Conservation (phyloP, 1,284 basidiomycete genomes). For the Pyrrhoderma lamaoense region DNA sequence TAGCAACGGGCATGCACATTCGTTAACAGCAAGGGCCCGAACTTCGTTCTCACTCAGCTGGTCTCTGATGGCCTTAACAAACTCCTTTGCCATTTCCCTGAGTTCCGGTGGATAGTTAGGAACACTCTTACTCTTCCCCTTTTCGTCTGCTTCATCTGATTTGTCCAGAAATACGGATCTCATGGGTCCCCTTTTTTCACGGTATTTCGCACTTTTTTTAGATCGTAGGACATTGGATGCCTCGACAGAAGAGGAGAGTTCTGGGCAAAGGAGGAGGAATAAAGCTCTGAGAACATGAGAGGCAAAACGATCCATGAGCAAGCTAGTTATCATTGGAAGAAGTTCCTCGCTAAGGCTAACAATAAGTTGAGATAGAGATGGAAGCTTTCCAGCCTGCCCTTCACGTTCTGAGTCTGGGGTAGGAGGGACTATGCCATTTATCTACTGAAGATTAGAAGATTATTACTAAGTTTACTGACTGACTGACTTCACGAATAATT, state of each 20-base stretch:
- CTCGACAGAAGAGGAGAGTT: slow-evolving; percentile 32
- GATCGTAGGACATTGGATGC: slow-evolving; percentile 46
- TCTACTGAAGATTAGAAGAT: slow-evolving; percentile 33
- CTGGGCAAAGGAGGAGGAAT: slow-evolving; percentile 65
- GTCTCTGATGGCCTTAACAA: slow-evolving; percentile 49
- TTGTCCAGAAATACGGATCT: slow-evolving; percentile 57
- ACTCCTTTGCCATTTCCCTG: slow-evolving; percentile 37
- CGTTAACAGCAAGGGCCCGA: slow-evolving; percentile 72
- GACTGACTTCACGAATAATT: slow-evolving; percentile 70
- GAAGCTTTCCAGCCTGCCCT: slow-evolving; percentile 56
- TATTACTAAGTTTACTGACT: neutral
- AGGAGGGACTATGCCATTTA: slow-evolving; percentile 52
- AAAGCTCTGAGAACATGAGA: slow-evolving; percentile 82
- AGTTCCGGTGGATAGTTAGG: slow-evolving; percentile 46
- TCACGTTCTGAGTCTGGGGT: slow-evolving; percentile 34
- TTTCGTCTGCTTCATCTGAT: slow-evolving; percentile 23
- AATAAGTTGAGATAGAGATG: slow-evolving; percentile 64
- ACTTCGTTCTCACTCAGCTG: slow-evolving; percentile 67
- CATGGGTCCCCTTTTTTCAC: slow-evolving; percentile 66
- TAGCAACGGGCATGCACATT: slow-evolving; percentile 69
- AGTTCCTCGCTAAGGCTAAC: slow-evolving; percentile 70
- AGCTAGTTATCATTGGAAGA: slow-evolving; percentile 48
- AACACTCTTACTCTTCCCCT: slow-evolving; percentile 34
- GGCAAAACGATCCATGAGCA: slow-evolving; percentile 78
- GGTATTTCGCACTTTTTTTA: slow-evolving; percentile 72